Conservation (phyloP, 73 alveolate species). For the Tetrahymena thermophila region DNA sequence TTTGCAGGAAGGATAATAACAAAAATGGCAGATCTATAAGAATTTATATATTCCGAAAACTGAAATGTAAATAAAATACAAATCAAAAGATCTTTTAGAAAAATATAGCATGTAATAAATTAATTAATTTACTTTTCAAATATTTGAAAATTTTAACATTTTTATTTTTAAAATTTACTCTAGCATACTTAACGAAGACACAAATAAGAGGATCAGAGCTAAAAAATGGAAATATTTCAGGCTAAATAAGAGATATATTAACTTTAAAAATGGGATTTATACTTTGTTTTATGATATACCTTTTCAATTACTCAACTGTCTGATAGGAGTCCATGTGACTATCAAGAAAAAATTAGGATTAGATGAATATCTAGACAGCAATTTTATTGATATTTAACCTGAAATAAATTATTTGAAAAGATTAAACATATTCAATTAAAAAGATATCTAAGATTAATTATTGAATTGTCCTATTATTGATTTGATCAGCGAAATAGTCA, state of each 20-base stretch:
- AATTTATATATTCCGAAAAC: too few species aligned
- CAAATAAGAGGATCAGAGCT: not conserved
- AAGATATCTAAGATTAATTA: not conserved
- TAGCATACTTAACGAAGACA: too few species aligned
- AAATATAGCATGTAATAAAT: too few species aligned
- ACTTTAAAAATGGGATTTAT: not conserved
- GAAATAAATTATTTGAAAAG: not conserved
- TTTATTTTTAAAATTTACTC: too few species aligned
- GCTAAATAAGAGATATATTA: not conserved
- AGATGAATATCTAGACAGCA: not conserved
- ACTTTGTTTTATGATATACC: not conserved
- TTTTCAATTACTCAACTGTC: not conserved
- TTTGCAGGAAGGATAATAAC: too few species aligned
- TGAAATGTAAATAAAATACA: too few species aligned
- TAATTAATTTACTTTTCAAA: too few species aligned
- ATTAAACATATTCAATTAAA: too few species aligned
- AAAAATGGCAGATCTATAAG: too few species aligned
- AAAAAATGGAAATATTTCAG: not conserved
- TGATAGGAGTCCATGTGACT: not conserved
- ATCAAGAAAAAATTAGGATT: not conserved
- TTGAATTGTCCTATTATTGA: not conserved
- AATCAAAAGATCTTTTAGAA: too few species aligned
- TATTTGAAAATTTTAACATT: too few species aligned
- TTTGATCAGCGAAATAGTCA: not conserved
- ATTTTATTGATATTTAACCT: too few species aligned